Base-by-base conservation (phyloP, 2,329 filamentous ascomycete genomes). In the Penicillium verrucosum region DNA sequence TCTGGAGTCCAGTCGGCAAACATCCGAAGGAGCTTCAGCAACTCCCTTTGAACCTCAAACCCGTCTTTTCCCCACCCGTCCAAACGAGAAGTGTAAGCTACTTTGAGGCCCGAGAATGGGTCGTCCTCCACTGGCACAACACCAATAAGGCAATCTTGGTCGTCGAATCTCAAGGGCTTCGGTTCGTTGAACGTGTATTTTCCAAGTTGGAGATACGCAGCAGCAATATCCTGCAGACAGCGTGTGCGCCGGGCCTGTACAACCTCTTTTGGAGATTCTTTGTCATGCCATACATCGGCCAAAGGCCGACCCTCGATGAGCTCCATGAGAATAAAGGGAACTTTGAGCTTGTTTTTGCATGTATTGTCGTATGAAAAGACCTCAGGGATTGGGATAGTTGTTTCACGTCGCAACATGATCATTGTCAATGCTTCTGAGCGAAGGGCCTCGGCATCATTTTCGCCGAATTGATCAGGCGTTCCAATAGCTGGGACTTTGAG, bases 311-410 rank as follows among this genome's bases (percentile, higher is more conserved):
- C 69, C 9, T 54, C 34, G 25, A 71, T 62, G 51, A 60, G 65
- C 9, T 61, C 54, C 60, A 72, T 64, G 10, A 68, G 40, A 37
- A 71, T 71, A 50, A 63, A 72, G 23, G 69, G 69, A 44, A 64
- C 62, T 29, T 48, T 29, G 25, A 70, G 57, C 36, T 27, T 23
- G 36, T 69, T 71, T 27, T 68, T 18, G 36, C 10, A 54, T 55
- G 66, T 67, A 3, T 60, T 45, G 8, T 60, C 62, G 55, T 69
- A 73, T 27, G 65, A 65, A 11, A 66, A 60, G 41, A 71, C 65
- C 3, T 68, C 54, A n/a, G 72, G 69, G 4, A 73, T 18, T 23
- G 67, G 69, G 40, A 73, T 66, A 1, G 62, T 65, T 9, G 68
- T 72, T 37, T 72, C 62, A 12, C 55, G 54, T 49, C 64, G 63